Evolutionary conservation across 164 flowering plant species (phyloP), one percentile per base, ranked within the genome.

Genomic region (Vitis rotundifolia): DNA sequence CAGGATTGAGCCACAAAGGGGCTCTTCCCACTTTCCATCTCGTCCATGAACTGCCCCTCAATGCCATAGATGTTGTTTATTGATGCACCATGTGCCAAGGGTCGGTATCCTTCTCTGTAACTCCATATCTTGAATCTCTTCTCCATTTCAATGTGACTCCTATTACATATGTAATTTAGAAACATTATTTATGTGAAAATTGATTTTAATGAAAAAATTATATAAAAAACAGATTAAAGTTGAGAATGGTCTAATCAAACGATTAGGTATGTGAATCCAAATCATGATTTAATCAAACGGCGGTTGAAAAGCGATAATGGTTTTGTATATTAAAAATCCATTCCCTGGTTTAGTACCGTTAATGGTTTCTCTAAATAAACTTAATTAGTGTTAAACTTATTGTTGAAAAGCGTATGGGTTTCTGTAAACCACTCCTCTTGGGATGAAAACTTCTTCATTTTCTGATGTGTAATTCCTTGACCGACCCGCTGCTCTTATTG

Each of bases 61-160:
- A 75, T 78, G 28, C 79, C 68, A 68, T 88, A 88, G 12, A 88
- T 84, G 72, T 74, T 22, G 15, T 74, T 84, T 68, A 74, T 14
- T 0, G 89, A 89, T 3, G 86, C 89, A 26, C 61, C 64, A 49
- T 88, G 88, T 1, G 76, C 61, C 16, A 88, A 52, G 2, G 91
- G 91, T 2, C 49, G 70, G 68, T 84, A 89, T 15, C 91, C 91
- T 69, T 88, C 91, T 52, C 37, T 76, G 71, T 88, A 85, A 1
- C 59, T 54, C 87, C 86, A 88, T 0, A 88, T 56, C 71, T 83
- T 88, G 71, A 88, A 81, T 66, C 82, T 84, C 72, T 81, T 84
- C 82, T 72, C 79, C 89, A 85, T 87, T 70, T 87, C 91, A 5
- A 76, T 69, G 57, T 86, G 82, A 50, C 91, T 88, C 84, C 91